Base-by-base conservation (phyloP, 2,329 filamentous ascomycete species). In the Blastomyces parvus region DNA sequence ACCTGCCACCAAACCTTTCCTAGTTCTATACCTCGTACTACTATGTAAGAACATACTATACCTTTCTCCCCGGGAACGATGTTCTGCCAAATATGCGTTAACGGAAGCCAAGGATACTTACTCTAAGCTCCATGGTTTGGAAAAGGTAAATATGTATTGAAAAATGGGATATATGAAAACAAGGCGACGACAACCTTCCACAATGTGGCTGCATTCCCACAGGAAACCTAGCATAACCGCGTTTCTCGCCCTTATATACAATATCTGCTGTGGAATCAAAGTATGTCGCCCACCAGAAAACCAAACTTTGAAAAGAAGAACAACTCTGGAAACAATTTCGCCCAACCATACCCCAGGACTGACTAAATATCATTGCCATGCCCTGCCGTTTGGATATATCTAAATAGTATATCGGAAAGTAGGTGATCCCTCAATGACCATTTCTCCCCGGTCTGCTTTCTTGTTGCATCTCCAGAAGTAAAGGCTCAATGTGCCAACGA, bases 331-430 rank as follows among this genome's bases (percentile, higher is more conserved):
- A 13, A 14, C 36, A 17, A 56, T n/a, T 27, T 27, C 33, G 33
- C n/a, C n/a, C 2, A n/a, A 19, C 33, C 30, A 57, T 13, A 40
- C 13, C n/a, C 25, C 4, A 33, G 38, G 19, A n/a, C 27, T 38
- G 22, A 6, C 36, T 56, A 8, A 17, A 8, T 48, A 46, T 27
- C 27, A 33, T 27, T 46, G 14, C 27, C 25, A 22, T 46, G 42
- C 8, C 2, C 22, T 30, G 40, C 22, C 42, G 38, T 44, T 22
- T 46, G 40, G 13, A n/a, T 17, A 11, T 17, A 27, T 59, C 33
- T 62, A 70, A 56, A 69, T 63, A 2, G 70, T 77, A 68, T 78
- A 78, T 44, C 74, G 72, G 66, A 78, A 78, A n/a, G 68, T 68
- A 11, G 71, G 62, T 25, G 71, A 69, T 9, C 69, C 72, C 64